phyloP scores from a whole-genome alignment of 164 flowering plant species.

The Nymphaea colorata region DNA sequence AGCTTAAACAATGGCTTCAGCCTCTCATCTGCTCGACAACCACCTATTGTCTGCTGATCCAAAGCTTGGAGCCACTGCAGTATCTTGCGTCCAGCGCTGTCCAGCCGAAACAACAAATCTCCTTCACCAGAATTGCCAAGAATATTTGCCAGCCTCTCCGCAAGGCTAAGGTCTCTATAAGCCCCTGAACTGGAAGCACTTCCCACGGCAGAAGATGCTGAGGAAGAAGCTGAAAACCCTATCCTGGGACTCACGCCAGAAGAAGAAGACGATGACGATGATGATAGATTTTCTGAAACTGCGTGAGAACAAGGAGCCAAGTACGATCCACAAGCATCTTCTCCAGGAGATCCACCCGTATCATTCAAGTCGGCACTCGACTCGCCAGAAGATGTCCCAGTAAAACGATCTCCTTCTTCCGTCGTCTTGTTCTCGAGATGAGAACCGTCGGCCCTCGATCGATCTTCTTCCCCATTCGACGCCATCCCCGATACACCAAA shows the following conservation, averaged over 20 bases:
- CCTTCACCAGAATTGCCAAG: conserved; percentile 40
- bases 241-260: neutral
- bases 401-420: neutral
- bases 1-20: conserved; percentile 79
- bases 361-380: neutral
- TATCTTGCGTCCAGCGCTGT: conserved; percentile 30
- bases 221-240: neutral
- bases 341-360: conserved; percentile 3
- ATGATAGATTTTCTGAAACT: neutral
- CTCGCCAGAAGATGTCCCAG: neutral
- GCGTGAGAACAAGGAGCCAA: conserved; percentile 10
- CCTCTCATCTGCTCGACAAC: conserved; percentile 91
- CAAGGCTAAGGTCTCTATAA: conserved; percentile 17
- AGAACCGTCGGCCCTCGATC: conserved; percentile 7
- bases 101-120: conserved; percentile 45
- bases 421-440: conserved; percentile 12
- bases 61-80: conserved; percentile 79
- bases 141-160: conserved; percentile 39
- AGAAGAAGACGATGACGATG: neutral
- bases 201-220: conserved; percentile 2
- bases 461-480: conserved; percentile 18
- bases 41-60: conserved; percentile 84
- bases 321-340: conserved; percentile 7
- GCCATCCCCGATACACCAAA: conserved; percentile 17
- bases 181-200: conserved; percentile 2